Conservation (phyloP, 441 rosid genomes). For the Omphalea diandra region DNA sequence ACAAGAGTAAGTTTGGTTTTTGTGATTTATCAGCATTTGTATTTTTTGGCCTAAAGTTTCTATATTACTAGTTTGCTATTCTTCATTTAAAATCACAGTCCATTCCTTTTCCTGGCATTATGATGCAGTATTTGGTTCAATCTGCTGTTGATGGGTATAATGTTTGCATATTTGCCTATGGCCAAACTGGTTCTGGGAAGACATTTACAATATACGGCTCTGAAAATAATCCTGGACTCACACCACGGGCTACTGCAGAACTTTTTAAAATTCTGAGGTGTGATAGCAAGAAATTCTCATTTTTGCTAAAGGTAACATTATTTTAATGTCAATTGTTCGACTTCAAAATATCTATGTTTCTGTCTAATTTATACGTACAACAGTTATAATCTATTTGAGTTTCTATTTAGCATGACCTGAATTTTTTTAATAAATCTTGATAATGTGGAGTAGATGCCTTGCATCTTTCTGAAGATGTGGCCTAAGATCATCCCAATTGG, state of each 20-base stretch:
- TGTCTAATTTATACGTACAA: background rate
- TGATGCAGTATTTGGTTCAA: constrained; percentile 82
- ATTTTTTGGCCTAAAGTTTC: background rate
- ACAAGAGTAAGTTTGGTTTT: constrained; percentile 53
- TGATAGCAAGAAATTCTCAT: constrained; percentile 75
- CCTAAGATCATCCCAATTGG: too few relatives aligned
- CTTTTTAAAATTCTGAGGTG: constrained; percentile 73
- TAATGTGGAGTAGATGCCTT: too few relatives aligned
- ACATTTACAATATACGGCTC: constrained; percentile 91
- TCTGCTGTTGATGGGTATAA: constrained; percentile 96
- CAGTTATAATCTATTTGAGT: background rate
- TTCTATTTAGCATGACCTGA: background rate
- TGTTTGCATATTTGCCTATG: constrained; percentile 95
- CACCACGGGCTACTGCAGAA: constrained; percentile 82
- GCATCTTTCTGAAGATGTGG: too few relatives aligned
- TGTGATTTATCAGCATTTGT: constrained; percentile 1
- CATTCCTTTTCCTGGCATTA: constrained; percentile 8
- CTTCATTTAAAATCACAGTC: constrained; percentile 7
- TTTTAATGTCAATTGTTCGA: too few relatives aligned
- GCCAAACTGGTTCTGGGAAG: constrained; percentile 98
- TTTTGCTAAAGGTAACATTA: constrained; percentile 84
- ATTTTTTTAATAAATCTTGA: too few relatives aligned
- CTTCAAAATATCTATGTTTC: too few relatives aligned
- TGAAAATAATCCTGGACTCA: constrained; percentile 73
- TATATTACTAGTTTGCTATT: background rate